phyloP scores from a whole-genome alignment of 495 filamentous ascomycete species.

The Tuber indicum region DNA sequence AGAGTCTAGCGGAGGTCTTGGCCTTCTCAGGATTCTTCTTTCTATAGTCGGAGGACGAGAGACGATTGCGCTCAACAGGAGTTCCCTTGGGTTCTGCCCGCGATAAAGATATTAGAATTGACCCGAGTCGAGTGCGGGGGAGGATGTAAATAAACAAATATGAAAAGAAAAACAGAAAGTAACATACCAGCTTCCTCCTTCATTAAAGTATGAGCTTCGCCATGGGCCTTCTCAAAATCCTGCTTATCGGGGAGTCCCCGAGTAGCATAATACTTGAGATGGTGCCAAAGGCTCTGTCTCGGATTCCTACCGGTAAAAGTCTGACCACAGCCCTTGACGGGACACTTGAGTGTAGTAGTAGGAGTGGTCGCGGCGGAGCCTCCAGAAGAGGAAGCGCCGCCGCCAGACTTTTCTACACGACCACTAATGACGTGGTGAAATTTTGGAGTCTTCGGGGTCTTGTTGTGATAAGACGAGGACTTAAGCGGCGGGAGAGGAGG shows the following conservation, averaged over 20 bases:
- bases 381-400: slow-evolving; percentile 26
- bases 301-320: slow-evolving; percentile 42
- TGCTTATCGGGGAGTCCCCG: slow-evolving; percentile 38
- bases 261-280: slow-evolving; percentile 41
- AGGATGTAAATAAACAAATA: slow-evolving; percentile 5
- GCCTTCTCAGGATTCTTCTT: slow-evolving; percentile 41
- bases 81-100: slow-evolving; percentile 40
- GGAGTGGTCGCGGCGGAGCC: slow-evolving; percentile 12
- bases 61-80: slow-evolving; percentile 39
- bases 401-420: slow-evolving; percentile 31
- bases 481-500: slow-evolving; percentile 25
- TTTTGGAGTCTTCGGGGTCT: slow-evolving; percentile 30
- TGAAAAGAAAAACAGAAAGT: slow-evolving; percentile 1
- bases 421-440: slow-evolving; percentile 31
- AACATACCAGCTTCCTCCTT: slow-evolving; percentile 40
- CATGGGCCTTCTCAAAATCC: slow-evolving; percentile 39
- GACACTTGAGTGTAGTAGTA: slow-evolving; percentile 36
- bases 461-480: slow-evolving; percentile 25
- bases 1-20: slow-evolving; percentile 40
- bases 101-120: neutral
- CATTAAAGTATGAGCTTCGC: slow-evolving; percentile 38
- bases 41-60: slow-evolving; percentile 40
- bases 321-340: slow-evolving; percentile 41
- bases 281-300: slow-evolving; percentile 39
- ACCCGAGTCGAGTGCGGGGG: slow-evolving; percentile 6